Percentiles rank a stretch among this genome's conserved stretches.
phyloP scores from a whole-genome alignment of 73 alveolate species.

The Tetrahymena elliotti region DNA sequence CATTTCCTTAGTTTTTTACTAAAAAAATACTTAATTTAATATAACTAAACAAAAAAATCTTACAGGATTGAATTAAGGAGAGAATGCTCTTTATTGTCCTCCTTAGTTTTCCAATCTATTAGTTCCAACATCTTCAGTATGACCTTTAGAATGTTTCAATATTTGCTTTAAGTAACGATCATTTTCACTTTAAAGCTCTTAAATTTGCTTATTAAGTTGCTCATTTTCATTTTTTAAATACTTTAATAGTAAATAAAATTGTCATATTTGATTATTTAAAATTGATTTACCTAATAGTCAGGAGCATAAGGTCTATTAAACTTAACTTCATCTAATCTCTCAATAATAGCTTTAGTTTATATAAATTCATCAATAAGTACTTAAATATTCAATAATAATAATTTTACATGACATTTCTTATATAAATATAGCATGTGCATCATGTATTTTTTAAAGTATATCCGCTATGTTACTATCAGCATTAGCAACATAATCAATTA shows the following conservation, averaged over 20 bases:
- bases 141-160: conserved; percentile 33
- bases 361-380: background rate
- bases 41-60: background rate
- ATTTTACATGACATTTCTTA: conserved; percentile 4
- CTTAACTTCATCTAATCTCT: background rate
- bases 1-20: background rate
- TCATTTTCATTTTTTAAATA: conserved; percentile 27
- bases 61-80: conserved; percentile 6
- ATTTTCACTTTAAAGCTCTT: conserved; percentile 44
- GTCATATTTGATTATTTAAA: background rate
- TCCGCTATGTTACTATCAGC: conserved; percentile 42
- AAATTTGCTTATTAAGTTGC: conserved; percentile 20
- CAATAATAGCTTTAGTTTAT: background rate
- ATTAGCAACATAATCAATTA: conserved; percentile 19
- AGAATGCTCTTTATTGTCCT: background rate
- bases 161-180: conserved; percentile 30
- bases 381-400: too few species aligned
- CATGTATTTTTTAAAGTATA: conserved; percentile 31
- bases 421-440: conserved; percentile 10
- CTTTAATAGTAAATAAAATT: conserved; percentile 25
- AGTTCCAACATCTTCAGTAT: background rate
- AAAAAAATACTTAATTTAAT: background rate
- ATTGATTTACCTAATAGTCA: conserved; percentile 2
- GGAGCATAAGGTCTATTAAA: background rate
- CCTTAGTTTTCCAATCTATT: background rate